These are phyloP conservation scores for Suillus subaureus DNA, from an alignment of 768 basidiomycete species.

Conservation along the genomic window DNA sequence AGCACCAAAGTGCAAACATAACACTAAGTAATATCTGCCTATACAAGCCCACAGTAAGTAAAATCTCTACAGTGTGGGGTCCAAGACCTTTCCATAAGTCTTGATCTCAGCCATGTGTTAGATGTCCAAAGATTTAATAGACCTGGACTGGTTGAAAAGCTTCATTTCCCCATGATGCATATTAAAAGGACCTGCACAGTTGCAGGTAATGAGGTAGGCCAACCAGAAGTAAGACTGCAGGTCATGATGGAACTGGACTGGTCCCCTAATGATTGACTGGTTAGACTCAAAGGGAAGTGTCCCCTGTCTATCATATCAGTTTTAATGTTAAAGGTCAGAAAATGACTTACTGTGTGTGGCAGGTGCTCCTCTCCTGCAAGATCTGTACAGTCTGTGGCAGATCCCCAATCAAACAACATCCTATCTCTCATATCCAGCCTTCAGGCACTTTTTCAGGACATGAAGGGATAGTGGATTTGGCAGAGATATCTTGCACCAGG, in stretches of 20 bases:
- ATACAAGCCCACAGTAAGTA: too few relatives aligned
- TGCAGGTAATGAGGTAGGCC: constrained; percentile 5
- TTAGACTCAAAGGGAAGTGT: not conserved
- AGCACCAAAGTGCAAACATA: too few relatives aligned
- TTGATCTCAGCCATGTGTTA: not conserved
- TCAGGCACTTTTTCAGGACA: not conserved
- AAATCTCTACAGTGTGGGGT: too few relatives aligned
- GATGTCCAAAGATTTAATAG: not conserved
- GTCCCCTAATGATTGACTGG: not conserved
- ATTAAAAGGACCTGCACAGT: not conserved
- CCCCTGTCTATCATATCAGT: not conserved
- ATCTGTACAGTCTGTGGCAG: not conserved
- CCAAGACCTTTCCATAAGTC: not conserved
- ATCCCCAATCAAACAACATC: not conserved
- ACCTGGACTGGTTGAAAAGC: too few relatives aligned
- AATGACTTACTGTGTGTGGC: not conserved
- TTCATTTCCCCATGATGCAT: not conserved
- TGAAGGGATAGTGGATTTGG: not conserved
- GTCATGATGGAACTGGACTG: not conserved
- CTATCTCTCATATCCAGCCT: not conserved
- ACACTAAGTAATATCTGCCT: too few relatives aligned
- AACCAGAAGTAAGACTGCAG: constrained; percentile 1
- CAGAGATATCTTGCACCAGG: not conserved
- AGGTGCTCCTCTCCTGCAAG: not conserved
- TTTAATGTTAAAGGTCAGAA: not conserved